Conservation (phyloP, 805 yeast species). For the Metschnikowia aberdeeniae region DNA sequence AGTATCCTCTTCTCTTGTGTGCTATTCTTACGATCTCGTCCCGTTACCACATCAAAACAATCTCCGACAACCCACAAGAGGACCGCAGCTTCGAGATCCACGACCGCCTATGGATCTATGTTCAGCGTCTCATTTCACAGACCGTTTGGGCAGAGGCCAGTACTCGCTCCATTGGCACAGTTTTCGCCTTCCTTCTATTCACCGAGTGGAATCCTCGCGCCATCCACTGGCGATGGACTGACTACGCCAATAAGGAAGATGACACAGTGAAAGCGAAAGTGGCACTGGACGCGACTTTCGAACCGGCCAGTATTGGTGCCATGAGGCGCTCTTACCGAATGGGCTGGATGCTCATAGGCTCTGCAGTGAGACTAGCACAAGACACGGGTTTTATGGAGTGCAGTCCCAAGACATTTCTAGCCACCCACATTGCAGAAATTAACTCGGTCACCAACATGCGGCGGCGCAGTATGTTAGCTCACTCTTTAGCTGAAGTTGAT, state of each 20-base stretch:
- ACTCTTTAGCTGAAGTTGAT: constrained; percentile 65
- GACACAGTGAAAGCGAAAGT: constrained; percentile 23
- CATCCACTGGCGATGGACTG: constrained; percentile 83
- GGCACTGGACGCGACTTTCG: constrained; percentile 16
- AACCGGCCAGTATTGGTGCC: constrained; percentile 72
- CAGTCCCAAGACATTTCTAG: constrained; percentile 69
- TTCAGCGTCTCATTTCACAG: constrained; percentile 75
- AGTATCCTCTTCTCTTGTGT: constrained; percentile 76
- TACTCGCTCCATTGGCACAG: constrained; percentile 81
- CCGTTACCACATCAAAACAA: constrained; percentile 62
- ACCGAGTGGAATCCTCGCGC: constrained; percentile 97
- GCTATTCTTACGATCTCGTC: constrained; percentile 78
- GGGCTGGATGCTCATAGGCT: constrained; percentile 93
- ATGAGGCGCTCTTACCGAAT: constrained; percentile 82
- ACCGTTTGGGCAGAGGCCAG: constrained; percentile 94
- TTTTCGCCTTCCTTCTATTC: constrained; percentile 74
- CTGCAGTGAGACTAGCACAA: constrained; percentile 81
- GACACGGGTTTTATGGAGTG: constrained; percentile 78
- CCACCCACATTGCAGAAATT: constrained; percentile 81
- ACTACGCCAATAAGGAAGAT: constrained; percentile 67
- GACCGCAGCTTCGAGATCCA: constrained; percentile 61
- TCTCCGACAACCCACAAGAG: constrained; percentile 21
- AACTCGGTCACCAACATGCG: constrained; percentile 79
- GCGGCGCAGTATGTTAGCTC: constrained; percentile 71
- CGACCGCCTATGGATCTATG: constrained; percentile 77